phyloP scores from a whole-genome alignment of 2,329 filamentous ascomycete species.

The Sclerotinia nivalis region DNA sequence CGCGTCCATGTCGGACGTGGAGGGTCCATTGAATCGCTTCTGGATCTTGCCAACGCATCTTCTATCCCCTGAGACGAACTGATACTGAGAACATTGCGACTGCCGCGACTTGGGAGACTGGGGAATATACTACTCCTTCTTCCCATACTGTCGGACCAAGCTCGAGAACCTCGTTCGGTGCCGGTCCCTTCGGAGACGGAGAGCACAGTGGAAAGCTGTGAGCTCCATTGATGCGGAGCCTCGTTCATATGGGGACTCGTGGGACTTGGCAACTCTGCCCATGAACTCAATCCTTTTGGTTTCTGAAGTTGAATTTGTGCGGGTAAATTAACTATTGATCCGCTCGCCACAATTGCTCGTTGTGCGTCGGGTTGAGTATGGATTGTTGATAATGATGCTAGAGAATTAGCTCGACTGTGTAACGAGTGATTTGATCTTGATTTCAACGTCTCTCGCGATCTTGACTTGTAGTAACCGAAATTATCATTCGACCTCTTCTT shows the following conservation, averaged over 20 bases:
- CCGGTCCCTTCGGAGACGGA: conserved; percentile 58
- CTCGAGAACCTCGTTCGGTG: conserved; percentile 50
- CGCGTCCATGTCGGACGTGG: conserved; percentile 49
- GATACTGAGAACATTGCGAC: conserved; percentile 57
- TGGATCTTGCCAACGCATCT: conserved; percentile 27
- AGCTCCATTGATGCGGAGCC: conserved; percentile 61
- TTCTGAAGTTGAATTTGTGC: conserved; percentile 27
- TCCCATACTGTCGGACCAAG: conserved; percentile 45
- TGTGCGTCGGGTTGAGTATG: conserved; percentile 43
- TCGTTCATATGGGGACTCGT: conserved; percentile 48
- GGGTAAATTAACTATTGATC: conserved; percentile 37
- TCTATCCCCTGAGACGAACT: conserved; percentile 48
- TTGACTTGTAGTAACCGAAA: conserved; percentile 51
- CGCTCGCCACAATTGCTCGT: conserved; percentile 36
- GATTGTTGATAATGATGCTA: conserved; percentile 57
- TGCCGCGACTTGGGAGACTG: conserved; percentile 50
- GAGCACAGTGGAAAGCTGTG: conserved; percentile 63
- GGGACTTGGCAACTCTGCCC: conserved; percentile 39
- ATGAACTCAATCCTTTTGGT: conserved; percentile 39
- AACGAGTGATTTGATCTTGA: conserved; percentile 24
- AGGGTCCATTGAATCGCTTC: conserved; percentile 49
- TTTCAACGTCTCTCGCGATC: conserved; percentile 53
- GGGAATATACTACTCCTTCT: conserved; percentile 53
- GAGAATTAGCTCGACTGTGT: conserved; percentile 49
- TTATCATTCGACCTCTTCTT: conserved; percentile 52